A percentile compares a stretch with the other conserved stretches of the same genome.
phyloP scores from a whole-genome alignment of 2,329 filamentous ascomycete species.

The Coleophoma cylindrospora region DNA sequence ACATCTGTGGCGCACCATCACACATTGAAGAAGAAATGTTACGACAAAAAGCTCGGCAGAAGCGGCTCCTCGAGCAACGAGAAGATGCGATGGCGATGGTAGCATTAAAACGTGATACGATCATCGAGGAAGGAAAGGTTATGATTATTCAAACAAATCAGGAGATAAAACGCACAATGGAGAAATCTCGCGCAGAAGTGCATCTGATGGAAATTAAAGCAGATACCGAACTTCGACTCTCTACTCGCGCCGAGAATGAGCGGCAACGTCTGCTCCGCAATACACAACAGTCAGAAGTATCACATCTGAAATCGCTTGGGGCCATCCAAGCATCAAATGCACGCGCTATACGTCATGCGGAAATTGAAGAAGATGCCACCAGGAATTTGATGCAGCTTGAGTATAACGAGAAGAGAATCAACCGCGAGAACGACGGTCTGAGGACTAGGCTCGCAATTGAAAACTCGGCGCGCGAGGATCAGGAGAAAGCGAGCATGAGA shows the following conservation, averaged over 20 bases:
- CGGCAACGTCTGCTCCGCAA: background rate
- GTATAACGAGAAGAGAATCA: conserved; percentile 4
- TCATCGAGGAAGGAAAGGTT: conserved; percentile 6
- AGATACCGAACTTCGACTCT: conserved; percentile 5
- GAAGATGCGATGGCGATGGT: conserved; percentile 5
- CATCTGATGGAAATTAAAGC: conserved; percentile 3
- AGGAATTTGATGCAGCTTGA: conserved; percentile 8
- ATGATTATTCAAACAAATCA: conserved; percentile 4
- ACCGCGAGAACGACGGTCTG: conserved; percentile 15
- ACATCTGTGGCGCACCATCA: conserved; percentile 6
- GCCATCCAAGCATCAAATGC: conserved; percentile 3
- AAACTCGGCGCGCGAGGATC: conserved; percentile 28
- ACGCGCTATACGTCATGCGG: conserved; percentile 4
- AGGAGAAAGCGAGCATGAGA: conserved; percentile 24
- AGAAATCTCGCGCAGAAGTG: conserved; percentile 1
- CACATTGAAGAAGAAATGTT: conserved; percentile 10
- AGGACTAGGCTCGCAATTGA: conserved; percentile 32
- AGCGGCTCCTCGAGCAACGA: conserved; percentile 6
- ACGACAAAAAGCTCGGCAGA: conserved; percentile 8
- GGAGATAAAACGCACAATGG: conserved; percentile 3
- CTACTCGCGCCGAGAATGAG: conserved; percentile 1
- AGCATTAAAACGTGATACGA: conserved; percentile 6
- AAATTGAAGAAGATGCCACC: conserved; percentile 1
- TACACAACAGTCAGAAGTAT: conserved; percentile 1
- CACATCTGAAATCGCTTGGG: conserved; percentile 3